Evolutionary conservation across 2,329 filamentous ascomycete genomes (phyloP).

Genomic region (Penicillium rolfsii): DNA sequence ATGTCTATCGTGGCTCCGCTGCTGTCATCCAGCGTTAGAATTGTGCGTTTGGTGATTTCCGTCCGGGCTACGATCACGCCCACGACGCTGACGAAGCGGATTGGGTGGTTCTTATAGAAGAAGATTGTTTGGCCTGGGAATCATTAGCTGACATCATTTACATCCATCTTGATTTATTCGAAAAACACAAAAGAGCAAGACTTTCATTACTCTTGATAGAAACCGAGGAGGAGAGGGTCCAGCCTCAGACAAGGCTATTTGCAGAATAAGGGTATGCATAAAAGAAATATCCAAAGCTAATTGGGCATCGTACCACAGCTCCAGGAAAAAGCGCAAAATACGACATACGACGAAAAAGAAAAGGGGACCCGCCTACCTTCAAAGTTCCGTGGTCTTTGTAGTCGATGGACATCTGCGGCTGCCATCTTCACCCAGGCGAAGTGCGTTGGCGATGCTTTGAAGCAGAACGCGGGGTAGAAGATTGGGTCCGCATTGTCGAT

Average conservation of each 20-base stretch:
- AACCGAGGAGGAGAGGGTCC: neutral
- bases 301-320: neutral
- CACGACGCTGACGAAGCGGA: constrained; percentile 73
- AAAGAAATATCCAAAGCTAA: neutral
- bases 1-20: constrained; percentile 63
- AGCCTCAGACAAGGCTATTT: neutral
- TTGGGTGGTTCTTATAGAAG: constrained; percentile 74
- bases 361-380: constrained; percentile 48
- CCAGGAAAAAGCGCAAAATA: neutral
- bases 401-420: constrained; percentile 57
- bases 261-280: neutral
- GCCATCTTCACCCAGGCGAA: constrained; percentile 66
- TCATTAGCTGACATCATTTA: neutral
- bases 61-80: constrained; percentile 69
- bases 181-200: neutral
- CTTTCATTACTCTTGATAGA: neutral
- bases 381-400: constrained; percentile 54
- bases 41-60: constrained; percentile 56
- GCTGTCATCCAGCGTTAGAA: constrained; percentile 64
- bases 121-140: constrained; percentile 57
- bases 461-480: constrained; percentile 64
- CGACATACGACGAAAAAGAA: neutral
- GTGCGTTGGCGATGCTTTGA: constrained; percentile 63
- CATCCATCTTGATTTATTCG: neutral
- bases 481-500: constrained; percentile 31